A percentile compares a stretch with the other conserved stretches of the same genome.
phyloP scores from a whole-genome alignment of 352 stramenopile genomes.

The Aphanomyces astaci region DNA sequence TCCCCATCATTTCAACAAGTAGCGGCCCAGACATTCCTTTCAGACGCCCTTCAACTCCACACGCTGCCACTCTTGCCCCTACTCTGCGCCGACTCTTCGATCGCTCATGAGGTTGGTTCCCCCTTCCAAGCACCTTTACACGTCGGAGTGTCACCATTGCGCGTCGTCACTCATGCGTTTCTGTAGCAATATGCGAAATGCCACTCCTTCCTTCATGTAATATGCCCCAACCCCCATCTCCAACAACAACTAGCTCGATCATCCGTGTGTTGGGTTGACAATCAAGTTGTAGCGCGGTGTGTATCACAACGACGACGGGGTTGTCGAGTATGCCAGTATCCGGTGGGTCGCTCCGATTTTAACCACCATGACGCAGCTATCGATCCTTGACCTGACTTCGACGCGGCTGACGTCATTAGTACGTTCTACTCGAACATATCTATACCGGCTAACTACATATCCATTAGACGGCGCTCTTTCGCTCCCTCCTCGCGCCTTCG shows the following conservation, averaged over 20 bases:
- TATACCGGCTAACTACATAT: too few species aligned
- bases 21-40: neutral
- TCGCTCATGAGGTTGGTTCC: neutral
- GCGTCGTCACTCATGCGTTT: too few species aligned
- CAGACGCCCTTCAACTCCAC: neutral
- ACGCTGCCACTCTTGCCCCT: neutral
- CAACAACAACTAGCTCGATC: too few species aligned
- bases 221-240: neutral
- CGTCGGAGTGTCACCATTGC: too few species aligned
- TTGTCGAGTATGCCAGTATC: neutral
- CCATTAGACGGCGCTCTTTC: neutral
- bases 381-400: neutral
- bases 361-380: neutral
- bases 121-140: too few species aligned
- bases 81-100: neutral
- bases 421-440: too few species aligned
- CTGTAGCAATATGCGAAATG: conserved; percentile 7
- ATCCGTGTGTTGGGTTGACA: neutral
- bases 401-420: too few species aligned
- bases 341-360: neutral
- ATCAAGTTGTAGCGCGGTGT: neutral
- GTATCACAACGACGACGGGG: neutral
- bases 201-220: neutral
- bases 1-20: neutral
- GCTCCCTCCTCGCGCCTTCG: neutral